These are phyloP conservation scores for Carex arenaria DNA, from an alignment of 202 grass and related monocot species.

Conservation along the genomic window DNA sequence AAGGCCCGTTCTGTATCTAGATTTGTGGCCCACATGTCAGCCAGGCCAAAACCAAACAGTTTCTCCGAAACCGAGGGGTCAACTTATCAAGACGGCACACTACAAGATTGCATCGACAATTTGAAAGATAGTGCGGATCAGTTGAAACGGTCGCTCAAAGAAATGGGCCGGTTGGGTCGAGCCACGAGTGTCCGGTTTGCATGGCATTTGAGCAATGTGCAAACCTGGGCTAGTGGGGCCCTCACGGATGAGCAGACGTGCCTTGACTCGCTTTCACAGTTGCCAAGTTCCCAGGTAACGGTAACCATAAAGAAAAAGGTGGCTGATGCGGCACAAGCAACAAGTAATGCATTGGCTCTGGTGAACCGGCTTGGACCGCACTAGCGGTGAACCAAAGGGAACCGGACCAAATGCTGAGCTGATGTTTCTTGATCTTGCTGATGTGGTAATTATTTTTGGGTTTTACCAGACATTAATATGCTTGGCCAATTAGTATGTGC, in stretches of 20 bases:
- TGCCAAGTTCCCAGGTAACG: not conserved
- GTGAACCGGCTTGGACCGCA: conserved; percentile 47
- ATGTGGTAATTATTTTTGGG: conserved; percentile 7
- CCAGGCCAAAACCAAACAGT: not conserved
- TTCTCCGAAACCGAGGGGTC: not conserved
- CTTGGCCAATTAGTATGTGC: not conserved
- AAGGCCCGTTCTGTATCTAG: conserved; percentile 43
- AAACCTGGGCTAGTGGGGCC: conserved; percentile 82
- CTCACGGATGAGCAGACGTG: conserved; percentile 72
- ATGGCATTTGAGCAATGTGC: conserved; percentile 63
- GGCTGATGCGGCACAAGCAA: conserved; percentile 32
- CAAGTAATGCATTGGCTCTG: conserved; percentile 69
- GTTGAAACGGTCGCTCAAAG: conserved; percentile 44
- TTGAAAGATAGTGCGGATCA: conserved; percentile 45
- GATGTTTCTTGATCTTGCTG: not conserved
- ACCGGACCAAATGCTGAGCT: not conserved
- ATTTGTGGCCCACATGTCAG: conserved; percentile 27
- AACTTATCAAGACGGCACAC: conserved; percentile 20
- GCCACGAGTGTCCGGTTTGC: conserved; percentile 38
- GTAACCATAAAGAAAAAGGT: conserved; percentile 36
- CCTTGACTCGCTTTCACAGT: conserved; percentile 54
- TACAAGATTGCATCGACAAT: conserved; percentile 57
- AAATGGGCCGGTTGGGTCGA: conserved; percentile 58
- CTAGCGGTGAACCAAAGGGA: not conserved
- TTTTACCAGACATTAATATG: not conserved